These are phyloP conservation scores for Aspergillus chevalieri DNA, from an alignment of 2,329 filamentous ascomycete genomes.

Conservation along the genomic window DNA sequence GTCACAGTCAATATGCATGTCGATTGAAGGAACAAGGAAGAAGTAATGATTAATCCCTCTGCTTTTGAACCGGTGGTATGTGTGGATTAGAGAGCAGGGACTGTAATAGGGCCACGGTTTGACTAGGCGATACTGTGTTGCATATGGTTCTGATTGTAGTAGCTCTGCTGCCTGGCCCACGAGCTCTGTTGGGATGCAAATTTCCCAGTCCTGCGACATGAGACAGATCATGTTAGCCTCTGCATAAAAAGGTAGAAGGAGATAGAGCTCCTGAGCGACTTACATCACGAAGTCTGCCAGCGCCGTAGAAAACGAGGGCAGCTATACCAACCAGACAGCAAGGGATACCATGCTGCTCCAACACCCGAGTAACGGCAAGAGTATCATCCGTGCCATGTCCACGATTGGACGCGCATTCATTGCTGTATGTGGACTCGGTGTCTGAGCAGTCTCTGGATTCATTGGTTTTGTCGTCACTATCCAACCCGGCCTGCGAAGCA, in stretches of 20 bases:
- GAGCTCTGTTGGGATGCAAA: slow-evolving; percentile 19
- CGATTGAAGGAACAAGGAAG: slow-evolving; percentile 19
- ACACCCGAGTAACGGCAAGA: slow-evolving; percentile 19
- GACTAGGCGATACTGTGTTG: slow-evolving; percentile 14
- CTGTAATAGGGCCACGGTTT: slow-evolving; percentile 15
- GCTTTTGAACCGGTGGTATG: slow-evolving; percentile 24
- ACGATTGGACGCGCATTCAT: slow-evolving; percentile 8
- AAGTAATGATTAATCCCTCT: slow-evolving; percentile 22
- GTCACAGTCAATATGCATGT: slow-evolving; percentile 18
- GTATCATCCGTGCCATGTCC: slow-evolving; percentile 20
- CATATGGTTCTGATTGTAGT: slow-evolving; percentile 16
- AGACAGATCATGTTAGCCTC: slow-evolving; percentile 7
- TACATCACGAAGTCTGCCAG: slow-evolving; percentile 21
- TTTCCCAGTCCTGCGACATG: slow-evolving; percentile 20
- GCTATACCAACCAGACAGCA: slow-evolving; percentile 24
- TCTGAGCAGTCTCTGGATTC: slow-evolving; percentile 7
- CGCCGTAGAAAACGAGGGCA: slow-evolving; percentile 23
- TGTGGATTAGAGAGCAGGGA: slow-evolving; percentile 20
- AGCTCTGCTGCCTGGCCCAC: slow-evolving; percentile 17
- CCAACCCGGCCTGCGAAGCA: slow-evolving; percentile 6
- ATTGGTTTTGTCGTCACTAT: slow-evolving; percentile 6
- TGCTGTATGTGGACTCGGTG: slow-evolving; percentile 10
- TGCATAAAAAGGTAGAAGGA: slow-evolving; percentile 3
- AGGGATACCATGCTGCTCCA: slow-evolving; percentile 22
- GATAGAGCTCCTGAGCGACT: slow-evolving; percentile 6